Evolutionary conservation across 495 filamentous ascomycete genomes (phyloP).

Genomic region (Apiosordaria backusii): DNA sequence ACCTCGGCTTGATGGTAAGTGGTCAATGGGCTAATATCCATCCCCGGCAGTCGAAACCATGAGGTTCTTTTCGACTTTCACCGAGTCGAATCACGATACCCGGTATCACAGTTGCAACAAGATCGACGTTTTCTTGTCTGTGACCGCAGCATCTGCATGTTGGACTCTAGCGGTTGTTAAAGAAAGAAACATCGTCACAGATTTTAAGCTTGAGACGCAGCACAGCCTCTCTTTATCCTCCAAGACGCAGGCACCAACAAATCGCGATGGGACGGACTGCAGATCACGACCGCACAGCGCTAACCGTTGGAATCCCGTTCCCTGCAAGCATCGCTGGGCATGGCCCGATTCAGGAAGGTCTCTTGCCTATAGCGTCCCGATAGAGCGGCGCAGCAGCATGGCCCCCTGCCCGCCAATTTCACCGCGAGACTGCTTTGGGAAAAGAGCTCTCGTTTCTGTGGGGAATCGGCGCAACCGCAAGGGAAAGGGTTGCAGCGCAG

Average conservation of each 20-base stretch:
- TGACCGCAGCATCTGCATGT: neutral
- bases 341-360: conserved; percentile 1
- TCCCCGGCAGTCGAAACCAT: neutral
- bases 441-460: neutral
- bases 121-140: neutral
- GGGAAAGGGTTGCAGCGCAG: conserved; percentile 12
- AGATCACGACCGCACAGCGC: neutral
- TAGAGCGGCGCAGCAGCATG: conserved; percentile 13
- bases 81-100: too few relatives aligned
- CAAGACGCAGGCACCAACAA: neutral
- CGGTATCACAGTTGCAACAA: neutral
- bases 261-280: neutral
- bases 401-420: neutral
- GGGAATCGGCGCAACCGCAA: neutral
- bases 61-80: too few relatives aligned
- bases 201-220: neutral
- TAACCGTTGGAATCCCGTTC: neutral
- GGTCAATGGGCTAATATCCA: neutral
- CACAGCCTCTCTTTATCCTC: neutral
- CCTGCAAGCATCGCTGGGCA: neutral
- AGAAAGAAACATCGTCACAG: neutral
- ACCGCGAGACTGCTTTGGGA: neutral
- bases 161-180: neutral
- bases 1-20: too few relatives aligned
- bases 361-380: conserved; percentile 1